Base-by-base conservation (phyloP, 2,329 filamentous ascomycete species). In the Dryadomyces quercus-mongolicae region DNA sequence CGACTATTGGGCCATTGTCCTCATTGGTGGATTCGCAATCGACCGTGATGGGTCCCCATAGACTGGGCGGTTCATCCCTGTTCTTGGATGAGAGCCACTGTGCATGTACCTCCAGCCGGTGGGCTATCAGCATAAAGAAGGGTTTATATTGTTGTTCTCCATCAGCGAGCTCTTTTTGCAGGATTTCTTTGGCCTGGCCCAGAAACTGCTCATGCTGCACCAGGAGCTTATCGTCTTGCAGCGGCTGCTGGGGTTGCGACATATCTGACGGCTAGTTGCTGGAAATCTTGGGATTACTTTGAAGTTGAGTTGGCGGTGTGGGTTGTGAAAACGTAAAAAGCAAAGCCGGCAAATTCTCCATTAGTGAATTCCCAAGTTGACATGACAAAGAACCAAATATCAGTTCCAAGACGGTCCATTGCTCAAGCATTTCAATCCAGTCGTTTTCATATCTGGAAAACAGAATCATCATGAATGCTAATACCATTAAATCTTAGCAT, bases 141-240 rank as follows among this genome's bases (percentile, higher is more conserved):
- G 10, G 45, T 1, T 18, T 13, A 20, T 36, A 50, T 8, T n/a
- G 21, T 20, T 51, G 42, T 8, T 40, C 22, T 1, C 16, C 18
- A 13, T 44, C 42, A 12, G 48, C 20, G 16, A 53, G 16, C 3
- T 55, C 49, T 2, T 51, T 44, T 7, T 52, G 40, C 25, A 58
- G 36, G 20, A 48, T 34, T 2, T 15, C 22, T 31, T 49, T 21
- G 7, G 55, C 46, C 13, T 49, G 50, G 13, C 5, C 12, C 2
- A 58, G 36, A 25, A 57, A 57, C 9, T n/a, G 22, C 22, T 22
- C 18, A 46, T 57, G 57, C 34, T 40, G 49, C 5, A 31, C 38
- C 3, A 58, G 42, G 7, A 55, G 31, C 25, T 10, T 13, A 6
- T 49, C 44, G 31, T 25, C 13, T 34, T 40, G 13, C 18, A 36